Percentiles rank a stretch among this genome's conserved stretches.
These are phyloP conservation scores for Kockovaella imperatae DNA, from an alignment of 768 basidiomycete genomes.

Conservation along the genomic window DNA sequence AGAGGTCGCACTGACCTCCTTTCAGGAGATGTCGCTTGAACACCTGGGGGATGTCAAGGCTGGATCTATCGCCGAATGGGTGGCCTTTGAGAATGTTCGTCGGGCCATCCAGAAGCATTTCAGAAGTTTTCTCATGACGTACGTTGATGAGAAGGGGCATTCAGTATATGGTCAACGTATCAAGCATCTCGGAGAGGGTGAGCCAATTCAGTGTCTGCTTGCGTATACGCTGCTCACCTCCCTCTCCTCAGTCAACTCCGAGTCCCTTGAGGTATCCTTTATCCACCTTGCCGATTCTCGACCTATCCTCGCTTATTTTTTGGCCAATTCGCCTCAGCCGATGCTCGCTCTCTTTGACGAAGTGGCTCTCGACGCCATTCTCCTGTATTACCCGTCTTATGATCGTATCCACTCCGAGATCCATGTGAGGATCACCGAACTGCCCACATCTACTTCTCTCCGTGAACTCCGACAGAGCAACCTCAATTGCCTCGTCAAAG, in stretches of 20 bases:
- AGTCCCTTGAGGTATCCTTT: conserved; percentile 95
- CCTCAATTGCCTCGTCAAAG: conserved; percentile 89
- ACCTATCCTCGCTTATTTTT: conserved; percentile 92
- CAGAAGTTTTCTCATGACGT: conserved; percentile 89
- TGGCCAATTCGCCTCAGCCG: conserved; percentile 84
- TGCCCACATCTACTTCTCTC: conserved; percentile 79
- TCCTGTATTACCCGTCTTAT: conserved; percentile 92
- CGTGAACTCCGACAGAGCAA: conserved; percentile 88
- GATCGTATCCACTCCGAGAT: conserved; percentile 96
- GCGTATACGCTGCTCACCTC: conserved; percentile 1
- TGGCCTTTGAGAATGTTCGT: conserved; percentile 81
- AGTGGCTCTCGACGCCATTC: conserved; percentile 85
- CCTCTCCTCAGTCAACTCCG: conserved; percentile 71
- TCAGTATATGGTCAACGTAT: conserved; percentile 95
- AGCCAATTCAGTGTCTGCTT: conserved; percentile 26
- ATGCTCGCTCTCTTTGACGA: conserved; percentile 94
- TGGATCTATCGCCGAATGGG: conserved; percentile 96
- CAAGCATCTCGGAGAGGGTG: conserved; percentile 87
- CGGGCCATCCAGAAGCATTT: conserved; percentile 87
- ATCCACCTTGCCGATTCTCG: conserved; percentile 87
- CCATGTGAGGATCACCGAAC: conserved; percentile 90
- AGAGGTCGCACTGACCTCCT: not conserved
- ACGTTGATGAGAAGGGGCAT: conserved; percentile 80
- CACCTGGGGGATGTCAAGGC: conserved; percentile 97
- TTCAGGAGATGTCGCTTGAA: conserved; percentile 84